phyloP scores from a whole-genome alignment of 192 early-diverging fungal species.

The Coemansia sp. region DNA sequence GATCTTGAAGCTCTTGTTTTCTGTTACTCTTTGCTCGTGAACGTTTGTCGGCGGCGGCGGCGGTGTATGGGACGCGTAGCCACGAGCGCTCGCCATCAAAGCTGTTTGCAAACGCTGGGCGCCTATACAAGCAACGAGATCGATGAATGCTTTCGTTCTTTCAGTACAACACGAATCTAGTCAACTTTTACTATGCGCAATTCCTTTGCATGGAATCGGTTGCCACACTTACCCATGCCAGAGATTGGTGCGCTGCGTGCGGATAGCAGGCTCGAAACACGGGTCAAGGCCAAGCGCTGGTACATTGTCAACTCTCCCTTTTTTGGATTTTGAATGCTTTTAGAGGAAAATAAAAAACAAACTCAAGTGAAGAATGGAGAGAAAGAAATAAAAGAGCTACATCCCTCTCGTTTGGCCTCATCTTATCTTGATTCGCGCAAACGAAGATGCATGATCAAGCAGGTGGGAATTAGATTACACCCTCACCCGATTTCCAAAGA shows the following conservation, averaged over 20 bases:
- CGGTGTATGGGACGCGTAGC: slow-evolving; percentile 45
- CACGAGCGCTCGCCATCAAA: slow-evolving; percentile 4
- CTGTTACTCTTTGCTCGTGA: slow-evolving; percentile 34
- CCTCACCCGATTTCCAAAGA: too few species aligned
- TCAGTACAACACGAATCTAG: background rate
- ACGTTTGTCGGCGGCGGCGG: slow-evolving; percentile 26
- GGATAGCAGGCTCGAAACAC: slow-evolving; percentile 26
- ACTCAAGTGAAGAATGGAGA: slow-evolving; percentile 7
- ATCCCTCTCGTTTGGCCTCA: background rate
- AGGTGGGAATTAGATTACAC: background rate
- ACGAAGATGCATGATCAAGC: background rate
- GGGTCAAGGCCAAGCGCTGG: slow-evolving; percentile 34
- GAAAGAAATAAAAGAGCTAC: slow-evolving; percentile 6
- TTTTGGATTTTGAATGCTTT: background rate
- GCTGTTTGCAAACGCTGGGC: slow-evolving; percentile 9
- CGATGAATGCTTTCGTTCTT: background rate
- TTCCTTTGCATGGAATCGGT: too few species aligned
- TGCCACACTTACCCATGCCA: slow-evolving; percentile 12
- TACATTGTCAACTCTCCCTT: slow-evolving; percentile 23
- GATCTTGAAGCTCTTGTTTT: slow-evolving; percentile 40
- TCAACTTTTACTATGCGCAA: too few species aligned
- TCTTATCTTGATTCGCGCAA: background rate
- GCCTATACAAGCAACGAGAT: background rate
- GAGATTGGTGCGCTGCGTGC: slow-evolving; percentile 19
- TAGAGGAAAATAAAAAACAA: slow-evolving; percentile 16